Conservation (phyloP, 192 early-diverging fungal species). For the Rhizoclosmatium globosum region DNA sequence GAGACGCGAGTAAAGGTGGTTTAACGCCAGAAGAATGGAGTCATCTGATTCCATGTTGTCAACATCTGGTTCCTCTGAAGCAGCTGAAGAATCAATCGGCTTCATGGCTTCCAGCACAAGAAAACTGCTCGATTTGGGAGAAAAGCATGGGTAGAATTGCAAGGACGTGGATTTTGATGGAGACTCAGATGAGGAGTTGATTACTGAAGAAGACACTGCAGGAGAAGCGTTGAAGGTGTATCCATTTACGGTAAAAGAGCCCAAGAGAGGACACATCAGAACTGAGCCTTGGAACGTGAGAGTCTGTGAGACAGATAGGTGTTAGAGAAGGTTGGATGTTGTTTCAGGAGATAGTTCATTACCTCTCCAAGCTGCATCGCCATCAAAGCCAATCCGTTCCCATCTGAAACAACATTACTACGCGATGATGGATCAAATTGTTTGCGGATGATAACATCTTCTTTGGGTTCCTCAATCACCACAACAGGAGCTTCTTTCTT, state of each 20-base stretch:
- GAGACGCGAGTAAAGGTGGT: constrained; percentile 3
- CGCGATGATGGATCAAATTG: background rate
- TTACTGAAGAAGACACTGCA: background rate
- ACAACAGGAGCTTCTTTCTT: background rate
- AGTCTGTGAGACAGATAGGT: constrained; percentile 7
- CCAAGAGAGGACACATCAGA: constrained; percentile 37
- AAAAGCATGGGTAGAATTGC: constrained; percentile 43
- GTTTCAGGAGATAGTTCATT: background rate
- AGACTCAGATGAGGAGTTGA: background rate
- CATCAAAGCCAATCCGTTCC: background rate
- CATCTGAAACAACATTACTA: no score
- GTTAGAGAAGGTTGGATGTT: background rate
- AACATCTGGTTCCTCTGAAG: background rate
- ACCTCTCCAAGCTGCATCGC: constrained; percentile 3
- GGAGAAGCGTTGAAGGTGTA: constrained; percentile 23
- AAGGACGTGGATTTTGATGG: constrained; percentile 2
- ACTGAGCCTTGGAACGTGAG: constrained; percentile 52
- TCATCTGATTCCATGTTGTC: background rate
- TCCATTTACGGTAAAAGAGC: constrained; percentile 34
- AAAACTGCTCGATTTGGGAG: constrained; percentile 45
- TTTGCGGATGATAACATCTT: background rate
- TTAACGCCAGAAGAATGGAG: constrained; percentile 7
- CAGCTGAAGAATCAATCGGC: background rate
- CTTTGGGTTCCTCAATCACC: background rate
- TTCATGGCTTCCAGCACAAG: constrained; percentile 40